Evolutionary conservation across 768 basidiomycete species (phyloP).

Genomic region (Rhodotorula toruloides): DNA sequence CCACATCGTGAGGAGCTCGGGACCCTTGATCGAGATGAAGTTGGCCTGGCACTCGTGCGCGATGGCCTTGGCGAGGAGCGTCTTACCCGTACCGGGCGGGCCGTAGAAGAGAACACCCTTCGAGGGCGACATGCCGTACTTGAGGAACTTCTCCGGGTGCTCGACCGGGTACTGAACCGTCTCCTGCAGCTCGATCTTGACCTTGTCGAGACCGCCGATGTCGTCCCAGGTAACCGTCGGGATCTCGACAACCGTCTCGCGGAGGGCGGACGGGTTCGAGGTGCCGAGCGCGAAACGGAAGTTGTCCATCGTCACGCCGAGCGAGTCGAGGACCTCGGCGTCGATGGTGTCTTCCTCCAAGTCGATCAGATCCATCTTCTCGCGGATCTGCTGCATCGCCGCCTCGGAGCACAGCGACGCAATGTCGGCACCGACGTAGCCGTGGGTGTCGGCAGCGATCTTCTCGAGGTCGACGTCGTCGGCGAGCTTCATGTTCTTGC

Average conservation of each 20-base stretch:
- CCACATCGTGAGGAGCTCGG: constrained; percentile 99
- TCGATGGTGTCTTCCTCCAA: constrained; percentile 97
- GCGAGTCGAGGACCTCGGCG: constrained; percentile 95
- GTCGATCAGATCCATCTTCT: constrained; percentile 93
- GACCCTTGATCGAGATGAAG: constrained; percentile 99
- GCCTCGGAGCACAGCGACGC: constrained; percentile 98
- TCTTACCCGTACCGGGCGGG: constrained; percentile 99
- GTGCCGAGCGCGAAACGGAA: constrained; percentile 98
- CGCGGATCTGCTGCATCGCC: constrained; percentile 99
- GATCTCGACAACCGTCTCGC: constrained; percentile 98
- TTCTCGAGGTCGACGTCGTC: constrained; percentile 98
- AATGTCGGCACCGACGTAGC: constrained; percentile 97
- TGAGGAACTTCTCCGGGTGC: constrained; percentile 99
- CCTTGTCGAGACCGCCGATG: constrained; percentile 97
- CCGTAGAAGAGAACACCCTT: constrained; percentile 99
- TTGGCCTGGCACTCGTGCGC: constrained; percentile 99
- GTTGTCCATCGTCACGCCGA: constrained; percentile 99
- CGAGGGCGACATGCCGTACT: constrained; percentile 99
- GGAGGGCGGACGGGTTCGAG: constrained; percentile 95
- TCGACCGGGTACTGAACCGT: constrained; percentile 99
- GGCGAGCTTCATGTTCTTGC: constrained; percentile 98
- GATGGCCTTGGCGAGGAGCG: constrained; percentile 94
- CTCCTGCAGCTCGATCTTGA: constrained; percentile 98
- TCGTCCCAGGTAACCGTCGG: constrained; percentile 99
- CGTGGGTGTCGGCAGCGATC: constrained; percentile 99